phyloP scores from a whole-genome alignment of 2,329 filamentous ascomycete species.

The Pseudonectria buxi region DNA sequence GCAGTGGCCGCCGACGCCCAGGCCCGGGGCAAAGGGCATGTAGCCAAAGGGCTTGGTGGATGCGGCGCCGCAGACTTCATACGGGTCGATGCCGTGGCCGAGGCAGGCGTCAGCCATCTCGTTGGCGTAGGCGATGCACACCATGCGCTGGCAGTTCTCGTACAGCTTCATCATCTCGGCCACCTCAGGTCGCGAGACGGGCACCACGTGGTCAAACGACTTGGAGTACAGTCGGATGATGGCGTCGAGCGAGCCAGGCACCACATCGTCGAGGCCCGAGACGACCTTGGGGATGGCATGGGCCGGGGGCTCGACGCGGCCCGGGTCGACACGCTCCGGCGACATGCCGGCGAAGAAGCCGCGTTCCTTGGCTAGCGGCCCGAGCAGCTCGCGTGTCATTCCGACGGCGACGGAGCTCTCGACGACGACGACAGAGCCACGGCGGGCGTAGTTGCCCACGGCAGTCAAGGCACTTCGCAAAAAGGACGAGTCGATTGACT shows the following conservation, averaged over 20 bases:
- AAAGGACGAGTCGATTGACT: slow-evolving; percentile 41
- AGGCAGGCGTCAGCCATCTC: slow-evolving; percentile 50
- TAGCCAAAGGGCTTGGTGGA: slow-evolving; percentile 48
- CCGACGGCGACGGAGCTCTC: slow-evolving; percentile 50
- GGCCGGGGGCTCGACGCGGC: slow-evolving; percentile 34
- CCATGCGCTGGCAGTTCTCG: slow-evolving; percentile 51
- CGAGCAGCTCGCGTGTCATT: slow-evolving; percentile 45
- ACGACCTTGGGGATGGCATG: slow-evolving; percentile 46
- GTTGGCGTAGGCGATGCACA: slow-evolving; percentile 48
- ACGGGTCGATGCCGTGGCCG: slow-evolving; percentile 39
- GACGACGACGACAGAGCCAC: slow-evolving; percentile 42
- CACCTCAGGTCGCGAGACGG: slow-evolving; percentile 45
- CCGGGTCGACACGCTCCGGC: slow-evolving; percentile 47
- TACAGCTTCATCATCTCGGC: slow-evolving; percentile 54
- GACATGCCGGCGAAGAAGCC: slow-evolving; percentile 44
- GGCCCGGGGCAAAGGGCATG: slow-evolving; percentile 37
- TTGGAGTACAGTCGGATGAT: slow-evolving; percentile 39
- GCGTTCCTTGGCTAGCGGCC: slow-evolving; percentile 34
- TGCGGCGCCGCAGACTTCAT: slow-evolving; percentile 43
- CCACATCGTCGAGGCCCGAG: slow-evolving; percentile 42
- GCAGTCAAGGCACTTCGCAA: slow-evolving; percentile 36
- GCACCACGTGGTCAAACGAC: slow-evolving; percentile 42
- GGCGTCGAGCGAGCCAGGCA: slow-evolving; percentile 36
- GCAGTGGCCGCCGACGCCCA: slow-evolving; percentile 50
- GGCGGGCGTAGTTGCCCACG: slow-evolving; percentile 34